Evolutionary conservation across 441 rosid genomes (phyloP), one percentile per base, ranked within the genome.

Genomic region (Arabidopsis lyrata): DNA sequence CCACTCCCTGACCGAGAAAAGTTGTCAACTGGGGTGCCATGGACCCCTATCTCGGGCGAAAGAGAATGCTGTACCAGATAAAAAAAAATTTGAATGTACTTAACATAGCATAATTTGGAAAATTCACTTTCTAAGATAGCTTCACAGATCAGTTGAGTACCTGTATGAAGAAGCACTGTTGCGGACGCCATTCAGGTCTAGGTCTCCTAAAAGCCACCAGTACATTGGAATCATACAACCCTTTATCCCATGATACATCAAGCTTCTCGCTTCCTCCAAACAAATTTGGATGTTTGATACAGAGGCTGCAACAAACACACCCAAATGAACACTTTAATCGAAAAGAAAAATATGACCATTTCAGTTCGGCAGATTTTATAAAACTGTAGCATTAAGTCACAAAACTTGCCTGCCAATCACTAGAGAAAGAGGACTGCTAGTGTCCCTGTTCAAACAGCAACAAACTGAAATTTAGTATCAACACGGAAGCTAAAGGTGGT

Each of bases 251-350:
- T 0, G 95, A 89, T 13, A 95, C 90, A 78, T 95, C 99, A 14
- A 95, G 96, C 90, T 92, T 95, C 84, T 95, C 99, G 58, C 97
- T 92, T 77, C 99, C 99, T 75, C 97, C 97, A 84, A 92, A 95
- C 78, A 95, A 80, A 84, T 95, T 92, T 8, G 99, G 94, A 82
- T 95, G 97, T 77, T 90, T 95, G 63, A 95, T 84, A 79, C 94
- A 90, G 55, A 95, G 90, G 77, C 99, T 95, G 86, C 73, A 80
- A 79, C 44, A 48, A 71, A 85, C 31, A 66, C 6, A 79, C 31
- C 13, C 52, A 72, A 77, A 38, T 27, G 35, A 72, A 29, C 24
- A 55, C 5, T 41, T 39, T 4, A 59, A 18, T 41, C 3, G 12
- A 70, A 59, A 60, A 45, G 14, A 31, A 53, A 44, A 5, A 12